Evolutionary conservation across 495 filamentous ascomycete genomes (phyloP), one percentile per base, ranked within the genome.

Genomic region (Pseudomonodictys pantanalensis): DNA sequence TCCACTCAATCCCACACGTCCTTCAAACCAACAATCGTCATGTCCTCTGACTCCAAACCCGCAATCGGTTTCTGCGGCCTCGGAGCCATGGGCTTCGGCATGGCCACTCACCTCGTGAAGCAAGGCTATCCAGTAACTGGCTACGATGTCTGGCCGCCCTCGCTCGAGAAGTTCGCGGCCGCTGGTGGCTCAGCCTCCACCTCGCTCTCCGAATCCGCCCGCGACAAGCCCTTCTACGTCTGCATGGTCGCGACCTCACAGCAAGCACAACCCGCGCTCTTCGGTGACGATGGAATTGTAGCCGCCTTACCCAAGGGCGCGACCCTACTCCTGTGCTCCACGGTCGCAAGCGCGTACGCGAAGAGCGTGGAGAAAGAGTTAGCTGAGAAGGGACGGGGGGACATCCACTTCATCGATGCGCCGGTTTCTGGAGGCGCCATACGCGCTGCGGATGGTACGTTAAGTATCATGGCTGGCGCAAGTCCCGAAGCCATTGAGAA

Each of bases 11-110:
- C 46, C 20, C 20, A n/a, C 26, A 44, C n/a, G 26, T 45, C 2
- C 45, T 7, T 30, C 42, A 17, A 11, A 11, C n/a, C 20, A 43
- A 35, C 24, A 41, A 18, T 18, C 32, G 60, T 2, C 22, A 66
- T 66, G 64, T 23, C 56, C 29, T 48, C 52, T 35, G 62, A 66
- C 29, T 48, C 52, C 43, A 66, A 66, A 59, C 58, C 83, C 8
- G 73, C 77, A 45, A 73, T 91, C 52, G 83, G 86, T 61, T 92
- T 92, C 74, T 86, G 89, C 56, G 89, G 89, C 77, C 85, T 93
- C 6, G 89, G 89, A 62, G 89, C 89, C 74, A 93, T 92, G 89
- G 89, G 89, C 67, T 89, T 88, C 69, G 88, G 88, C 62, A 92
- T 92, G 87, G 89, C 89, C 65, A 86, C 83, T 35, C 80, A 90